Base-by-base conservation (phyloP, 768 basidiomycete genomes). In the Hortiboletus campestris region DNA sequence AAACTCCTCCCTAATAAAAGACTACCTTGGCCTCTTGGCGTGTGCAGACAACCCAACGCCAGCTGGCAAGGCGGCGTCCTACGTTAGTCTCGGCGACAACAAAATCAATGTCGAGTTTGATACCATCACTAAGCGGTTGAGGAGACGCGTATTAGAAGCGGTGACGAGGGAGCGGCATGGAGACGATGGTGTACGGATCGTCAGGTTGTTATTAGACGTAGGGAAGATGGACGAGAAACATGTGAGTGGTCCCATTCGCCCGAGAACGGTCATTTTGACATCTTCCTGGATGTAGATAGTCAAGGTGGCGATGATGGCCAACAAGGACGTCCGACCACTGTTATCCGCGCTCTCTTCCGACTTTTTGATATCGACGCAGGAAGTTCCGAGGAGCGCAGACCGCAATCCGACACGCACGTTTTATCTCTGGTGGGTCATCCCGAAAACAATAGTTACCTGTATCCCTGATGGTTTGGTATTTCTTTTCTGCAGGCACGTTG, bases 151-250 rank as follows among this genome's bases (percentile, higher is more conserved):
- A 2, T 69, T 96, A 43, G 93, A 95, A 64, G 82, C 86, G 10
- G 81, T 92, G 28, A 80, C 93, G 38, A 76, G 87, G 63, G 92
- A 97, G 64, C 83, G 87, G 63, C 87, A 94, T 64, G 94, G 94
- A 7, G 77, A 84, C 16, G 85, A 88, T 39, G 94, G 89, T 25
- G 86, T 95, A 6, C 80, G 95, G 51, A 86, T 98, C 43, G 70
- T 98, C 51, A 81, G 88, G 44, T 74, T 96, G 22, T 72, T 98
- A 34, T 67, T 91, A 51, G 84, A 88, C 54, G 85, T 85, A 6
- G 94, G 92, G 7, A 97, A 97, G 72, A 86, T 94, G 80, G 92
- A 94, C 60, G 96, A 97, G 73, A 94, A 95, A 68, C 91, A 94
- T 73, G 95, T 92, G 51, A 56, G 81, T 60, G 35, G 11, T 17